Conservation (phyloP, 169 alveolate species). For the Plasmodium billcollinsi region DNA sequence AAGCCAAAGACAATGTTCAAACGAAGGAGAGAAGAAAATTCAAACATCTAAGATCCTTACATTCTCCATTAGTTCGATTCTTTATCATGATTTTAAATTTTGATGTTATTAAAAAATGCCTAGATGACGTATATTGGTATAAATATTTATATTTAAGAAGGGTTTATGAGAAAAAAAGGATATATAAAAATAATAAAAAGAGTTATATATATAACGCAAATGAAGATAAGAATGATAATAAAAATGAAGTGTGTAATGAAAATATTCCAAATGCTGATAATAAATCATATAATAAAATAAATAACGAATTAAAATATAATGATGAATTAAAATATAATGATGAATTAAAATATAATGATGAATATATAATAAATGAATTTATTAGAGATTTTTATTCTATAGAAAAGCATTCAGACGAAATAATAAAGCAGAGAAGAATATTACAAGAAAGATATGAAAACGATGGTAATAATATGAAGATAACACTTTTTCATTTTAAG, state of each 20-base stretch:
- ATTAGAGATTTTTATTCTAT: conserved; percentile 38
- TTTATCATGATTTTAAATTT: conserved; percentile 66
- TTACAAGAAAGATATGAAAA: conserved; percentile 62
- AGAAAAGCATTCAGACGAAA: conserved; percentile 18
- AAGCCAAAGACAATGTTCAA: neutral
- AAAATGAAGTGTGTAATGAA: neutral
- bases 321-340: neutral
- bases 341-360: neutral
- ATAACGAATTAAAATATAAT: neutral
- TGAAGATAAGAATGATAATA: neutral
- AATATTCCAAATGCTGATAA: neutral
- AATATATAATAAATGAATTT: conserved; percentile 28
- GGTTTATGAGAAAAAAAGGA: neutral
- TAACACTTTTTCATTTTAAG: conserved; percentile 4
- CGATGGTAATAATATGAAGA: conserved; percentile 61
- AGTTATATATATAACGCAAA: neutral
- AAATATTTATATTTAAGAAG: conserved; percentile 34
- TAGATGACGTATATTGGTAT: conserved; percentile 70
- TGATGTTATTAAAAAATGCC: conserved; percentile 41
- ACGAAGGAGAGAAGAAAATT: neutral
- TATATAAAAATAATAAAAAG: neutral
- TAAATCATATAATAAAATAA: no score
- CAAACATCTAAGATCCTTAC: conserved; percentile 50
- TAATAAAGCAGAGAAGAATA: conserved; percentile 12
- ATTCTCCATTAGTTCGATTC: conserved; percentile 67